Evolutionary conservation across 1,284 basidiomycete genomes (phyloP), one percentile per base, ranked within the genome.

Genomic region (Moesziomyces globuligerus): DNA sequence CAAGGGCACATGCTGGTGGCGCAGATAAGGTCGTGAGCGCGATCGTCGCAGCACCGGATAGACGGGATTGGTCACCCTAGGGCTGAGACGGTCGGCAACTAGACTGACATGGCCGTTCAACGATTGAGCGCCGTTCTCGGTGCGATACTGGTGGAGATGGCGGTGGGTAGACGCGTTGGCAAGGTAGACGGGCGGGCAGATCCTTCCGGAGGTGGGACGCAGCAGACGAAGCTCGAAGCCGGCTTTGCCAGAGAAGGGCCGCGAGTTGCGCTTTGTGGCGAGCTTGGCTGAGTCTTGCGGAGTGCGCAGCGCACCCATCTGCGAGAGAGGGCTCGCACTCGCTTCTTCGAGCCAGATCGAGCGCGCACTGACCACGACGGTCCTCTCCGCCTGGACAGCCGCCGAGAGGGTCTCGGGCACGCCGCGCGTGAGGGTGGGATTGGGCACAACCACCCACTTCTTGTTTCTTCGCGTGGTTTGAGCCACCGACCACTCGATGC

Each of bases 361-460:
- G 20, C 64, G 65, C 25, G 70, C 67, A 40, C 61, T 68, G 23
- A 79, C 67, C 8, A 79, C 45, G 15, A 79, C 58, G 7, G 75
- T 73, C 20, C 77, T 59, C 32, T 62, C 53, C 23, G 58, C 62
- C 34, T 62, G 69, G n/a, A 21, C 34, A 1, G 48, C 44, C 10
- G 39, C 6, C n/a, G 55, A 26, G 17, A 72, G 26, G 9, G 23
- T 7, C 3, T 54, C 43, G 18, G 36, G 8, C 9, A 25, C 25
- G 36, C 61, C 53, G 32, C 53, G 51, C 10, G 59, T 53, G 34
- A 64, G 11, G 24, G 60, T 56, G 17, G 54, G 48, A 25, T 65
- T 62, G 40, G 70, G 70, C 18, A 65, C 71, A 2, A 77, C 70
- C 34, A 79, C 64, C 77, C 75, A 79, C 54, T 76, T 78, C 24